These are phyloP conservation scores for Acorus calamus DNA, from an alignment of 106 monocot genomes.

Conservation along the genomic window DNA sequence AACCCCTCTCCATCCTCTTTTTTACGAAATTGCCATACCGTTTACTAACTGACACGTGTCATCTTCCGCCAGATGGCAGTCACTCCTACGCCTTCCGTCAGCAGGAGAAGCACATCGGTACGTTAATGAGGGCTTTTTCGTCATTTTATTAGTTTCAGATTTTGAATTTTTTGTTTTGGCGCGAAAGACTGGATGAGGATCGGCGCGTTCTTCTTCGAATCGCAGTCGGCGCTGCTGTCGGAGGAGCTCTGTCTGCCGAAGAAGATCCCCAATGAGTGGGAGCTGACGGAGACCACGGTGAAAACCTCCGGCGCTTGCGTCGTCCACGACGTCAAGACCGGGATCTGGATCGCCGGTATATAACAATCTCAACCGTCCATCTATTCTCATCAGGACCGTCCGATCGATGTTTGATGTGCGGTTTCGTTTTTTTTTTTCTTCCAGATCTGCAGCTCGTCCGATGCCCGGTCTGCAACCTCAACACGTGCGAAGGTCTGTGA, in stretches of 20 bases:
- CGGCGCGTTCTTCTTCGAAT: conserved; percentile 54
- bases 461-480: conserved; percentile 64
- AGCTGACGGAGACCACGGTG: conserved; percentile 20
- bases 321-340: conserved; percentile 28
- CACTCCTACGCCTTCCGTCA: conserved; percentile 57
- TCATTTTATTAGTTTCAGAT: background rate
- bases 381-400: background rate
- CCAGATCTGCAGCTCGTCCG: conserved; percentile 70
- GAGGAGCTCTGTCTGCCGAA: conserved; percentile 31
- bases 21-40: too few relatives aligned
- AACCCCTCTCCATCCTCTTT: too few relatives aligned
- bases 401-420: background rate
- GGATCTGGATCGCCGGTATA: conserved; percentile 68
- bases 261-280: conserved; percentile 12
- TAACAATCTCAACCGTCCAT: background rate
- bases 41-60: conserved; percentile 6
- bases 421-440: background rate
- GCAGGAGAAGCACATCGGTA: conserved; percentile 67
- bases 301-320: conserved; percentile 29
- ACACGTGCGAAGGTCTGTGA: conserved; percentile 53
- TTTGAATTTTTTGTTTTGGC: too few relatives aligned
- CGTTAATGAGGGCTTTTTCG: background rate
- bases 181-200: conserved; percentile 64
- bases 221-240: conserved; percentile 32
- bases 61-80: conserved; percentile 34